These are phyloP conservation scores for Neurospora sp. DNA, from an alignment of 495 filamentous ascomycete species.

Conservation along the genomic window DNA sequence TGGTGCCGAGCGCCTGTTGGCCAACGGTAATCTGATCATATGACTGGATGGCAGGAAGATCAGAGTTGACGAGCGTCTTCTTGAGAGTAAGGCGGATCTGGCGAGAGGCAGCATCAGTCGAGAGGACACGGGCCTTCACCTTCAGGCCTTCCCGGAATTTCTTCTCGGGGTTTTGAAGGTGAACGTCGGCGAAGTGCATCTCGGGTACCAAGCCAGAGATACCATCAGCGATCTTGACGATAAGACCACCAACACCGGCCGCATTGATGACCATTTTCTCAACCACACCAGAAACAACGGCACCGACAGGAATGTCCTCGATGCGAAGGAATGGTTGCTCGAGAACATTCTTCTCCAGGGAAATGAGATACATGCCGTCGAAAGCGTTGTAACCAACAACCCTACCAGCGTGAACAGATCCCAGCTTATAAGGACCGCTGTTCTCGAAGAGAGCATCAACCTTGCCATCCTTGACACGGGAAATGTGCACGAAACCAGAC, in stretches of 20 bases:
- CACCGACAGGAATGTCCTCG: conserved; percentile 77
- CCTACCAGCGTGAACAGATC: conserved; percentile 66
- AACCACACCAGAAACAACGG: conserved; percentile 71
- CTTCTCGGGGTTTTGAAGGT: conserved; percentile 84
- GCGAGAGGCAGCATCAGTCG: conserved; percentile 62
- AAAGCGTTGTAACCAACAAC: conserved; percentile 77
- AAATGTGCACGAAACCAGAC: conserved; percentile 87
- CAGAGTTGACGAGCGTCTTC: conserved; percentile 86
- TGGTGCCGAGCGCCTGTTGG: conserved; percentile 69
- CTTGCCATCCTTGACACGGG: conserved; percentile 75
- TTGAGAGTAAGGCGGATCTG: conserved; percentile 85
- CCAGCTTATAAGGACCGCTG: conserved; percentile 68
- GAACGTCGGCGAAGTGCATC: conserved; percentile 78
- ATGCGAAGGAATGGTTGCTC: conserved; percentile 82
- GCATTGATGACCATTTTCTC: conserved; percentile 71
- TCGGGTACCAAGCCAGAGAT: conserved; percentile 81
- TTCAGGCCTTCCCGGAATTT: conserved; percentile 85
- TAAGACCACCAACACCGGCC: conserved; percentile 63
- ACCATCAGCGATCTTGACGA: conserved; percentile 75
- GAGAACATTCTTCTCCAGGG: conserved; percentile 69
- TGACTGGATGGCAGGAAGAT: conserved; percentile 60
- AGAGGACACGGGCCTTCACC: conserved; percentile 76
- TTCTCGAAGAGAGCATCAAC: conserved; percentile 67
- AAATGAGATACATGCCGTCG: conserved; percentile 79
- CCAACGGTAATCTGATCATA: conserved; percentile 62